Evolutionary conservation across 352 stramenopile species (phyloP), one percentile per base, ranked within the genome.

Genomic region (Pythium insidiosum): DNA sequence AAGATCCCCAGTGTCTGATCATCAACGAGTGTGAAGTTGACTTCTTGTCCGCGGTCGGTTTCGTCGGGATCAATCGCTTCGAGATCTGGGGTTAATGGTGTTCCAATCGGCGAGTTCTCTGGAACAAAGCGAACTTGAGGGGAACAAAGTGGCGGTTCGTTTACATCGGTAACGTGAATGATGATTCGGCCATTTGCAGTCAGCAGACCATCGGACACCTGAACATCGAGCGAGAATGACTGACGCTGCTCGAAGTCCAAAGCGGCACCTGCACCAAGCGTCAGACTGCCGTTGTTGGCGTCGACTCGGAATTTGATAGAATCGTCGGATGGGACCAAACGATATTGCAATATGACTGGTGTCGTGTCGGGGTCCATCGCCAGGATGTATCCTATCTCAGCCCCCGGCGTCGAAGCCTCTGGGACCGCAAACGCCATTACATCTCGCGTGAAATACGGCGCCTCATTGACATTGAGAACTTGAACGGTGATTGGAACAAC

Each of bases 131-230:
- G 25, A 13, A 30, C 26, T 11, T 36, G 13, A 4, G 26, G 19
- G 16, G 22, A 7, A 28, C 58, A 66, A 5, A 37, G 16, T 19
- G 58, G 58, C 25, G 58, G 34, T 46, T 66, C 58, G 22, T 66
- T 66, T 18, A 62, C 42, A 31, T 66, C 58, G 20, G 53, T 31
- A 9, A 62, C 26, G 7, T 16, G 7, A 12, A 66, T 30, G 1
- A 52, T 26, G 0, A 58, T 42, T 2, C 19, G 31, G 2, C 34
- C 30, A 1, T 18, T 40, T 1, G 36, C 25, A 13, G 30, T 43
- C 16, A 66, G 34, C 21, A 36, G 5, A 1, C 50, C 54, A 26
- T 66, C 58, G 0, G 30, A 43, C n/a, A 51, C 58, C 13, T 50
- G 21, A 12, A 56, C 34, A 1, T 6, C 20, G 12, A 58, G 39